Evolutionary conservation across 371 early-diverging fungal species (phyloP).

Genomic region (Apophysomyces elegans): DNA sequence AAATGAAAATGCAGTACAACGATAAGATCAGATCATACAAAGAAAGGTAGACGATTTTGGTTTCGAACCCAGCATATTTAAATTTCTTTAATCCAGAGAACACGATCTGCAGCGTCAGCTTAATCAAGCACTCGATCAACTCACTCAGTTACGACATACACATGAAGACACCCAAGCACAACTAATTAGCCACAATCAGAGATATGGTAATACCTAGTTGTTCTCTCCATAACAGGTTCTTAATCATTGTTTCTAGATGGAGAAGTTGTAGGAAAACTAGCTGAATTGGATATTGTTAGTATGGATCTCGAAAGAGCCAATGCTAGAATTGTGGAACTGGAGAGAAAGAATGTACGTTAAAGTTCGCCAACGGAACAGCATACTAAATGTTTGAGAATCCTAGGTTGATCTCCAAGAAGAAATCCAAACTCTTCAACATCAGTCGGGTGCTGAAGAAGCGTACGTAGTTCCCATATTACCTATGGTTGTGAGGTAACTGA

Average conservation of each 20-base stretch:
- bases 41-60: conserved; percentile 59
- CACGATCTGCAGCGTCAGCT: conserved; percentile 82
- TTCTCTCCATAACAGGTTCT: not conserved
- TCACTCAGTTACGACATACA: conserved; percentile 68
- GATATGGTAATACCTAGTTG: conserved; percentile 53
- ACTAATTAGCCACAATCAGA: conserved; percentile 70
- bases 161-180: conserved; percentile 82
- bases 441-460: conserved; percentile 21
- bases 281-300: conserved; percentile 86
- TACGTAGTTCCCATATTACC: conserved; percentile 7
- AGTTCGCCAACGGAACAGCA: too few relatives aligned
- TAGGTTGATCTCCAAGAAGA: conserved; percentile 55
- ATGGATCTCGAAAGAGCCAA: conserved; percentile 86
- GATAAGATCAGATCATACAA: conserved; percentile 82
- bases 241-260: conserved; percentile 57
- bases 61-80: not conserved
- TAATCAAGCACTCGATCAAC: conserved; percentile 78
- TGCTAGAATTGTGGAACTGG: conserved; percentile 69
- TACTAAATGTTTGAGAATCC: not conserved
- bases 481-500: not conserved
- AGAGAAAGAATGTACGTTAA: conserved; percentile 65
- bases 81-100: conserved; percentile 57
- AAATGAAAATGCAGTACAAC: conserved; percentile 69
- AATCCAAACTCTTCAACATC: conserved; percentile 37
- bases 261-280: conserved; percentile 81